These are phyloP conservation scores for Syncephalastrum monosporum DNA, from an alignment of 371 early-diverging fungal species.

Conservation along the genomic window DNA sequence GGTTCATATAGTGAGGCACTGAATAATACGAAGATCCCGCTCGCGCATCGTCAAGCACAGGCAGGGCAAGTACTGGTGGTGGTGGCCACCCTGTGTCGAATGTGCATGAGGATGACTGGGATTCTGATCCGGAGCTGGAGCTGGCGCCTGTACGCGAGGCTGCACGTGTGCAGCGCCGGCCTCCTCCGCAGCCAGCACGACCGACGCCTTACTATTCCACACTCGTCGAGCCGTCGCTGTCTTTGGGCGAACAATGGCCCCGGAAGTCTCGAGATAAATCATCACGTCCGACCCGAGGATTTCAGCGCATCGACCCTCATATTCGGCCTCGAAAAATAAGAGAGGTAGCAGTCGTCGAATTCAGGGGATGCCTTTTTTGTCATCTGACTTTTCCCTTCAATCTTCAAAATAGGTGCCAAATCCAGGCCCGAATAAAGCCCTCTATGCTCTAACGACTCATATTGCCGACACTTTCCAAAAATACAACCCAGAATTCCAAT, in stretches of 20 bases:
- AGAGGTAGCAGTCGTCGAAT: background rate
- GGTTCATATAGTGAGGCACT: too few species aligned
- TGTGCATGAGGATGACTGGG: constrained; percentile 21
- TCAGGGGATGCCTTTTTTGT: too few species aligned
- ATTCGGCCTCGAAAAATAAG: constrained; percentile 4
- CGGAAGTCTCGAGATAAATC: constrained; percentile 1
- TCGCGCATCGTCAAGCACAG: constrained; percentile 4
- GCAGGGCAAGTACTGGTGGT: constrained; percentile 9
- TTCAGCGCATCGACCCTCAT: constrained; percentile 7
- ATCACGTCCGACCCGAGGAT: background rate
- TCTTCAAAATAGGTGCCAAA: background rate
- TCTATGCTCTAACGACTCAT: constrained; percentile 48
- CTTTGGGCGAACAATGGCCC: constrained; percentile 39
- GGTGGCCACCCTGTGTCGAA: background rate
- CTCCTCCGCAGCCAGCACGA: constrained; percentile 7
- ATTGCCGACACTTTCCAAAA: constrained; percentile 68
- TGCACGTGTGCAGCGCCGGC: constrained; percentile 3
- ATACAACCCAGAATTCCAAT: constrained; percentile 74
- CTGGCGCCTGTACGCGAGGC: constrained; percentile 18
- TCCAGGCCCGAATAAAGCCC: background rate
- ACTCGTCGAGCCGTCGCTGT: constrained; percentile 30
- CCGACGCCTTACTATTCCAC: constrained; percentile 26
- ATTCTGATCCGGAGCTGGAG: constrained; percentile 37
- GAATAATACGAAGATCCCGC: too few species aligned
- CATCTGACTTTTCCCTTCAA: background rate